Evolutionary conservation across 2,329 filamentous ascomycete genomes (phyloP), one percentile per base, ranked within the genome.

Genomic region (Camillea tinctor): DNA sequence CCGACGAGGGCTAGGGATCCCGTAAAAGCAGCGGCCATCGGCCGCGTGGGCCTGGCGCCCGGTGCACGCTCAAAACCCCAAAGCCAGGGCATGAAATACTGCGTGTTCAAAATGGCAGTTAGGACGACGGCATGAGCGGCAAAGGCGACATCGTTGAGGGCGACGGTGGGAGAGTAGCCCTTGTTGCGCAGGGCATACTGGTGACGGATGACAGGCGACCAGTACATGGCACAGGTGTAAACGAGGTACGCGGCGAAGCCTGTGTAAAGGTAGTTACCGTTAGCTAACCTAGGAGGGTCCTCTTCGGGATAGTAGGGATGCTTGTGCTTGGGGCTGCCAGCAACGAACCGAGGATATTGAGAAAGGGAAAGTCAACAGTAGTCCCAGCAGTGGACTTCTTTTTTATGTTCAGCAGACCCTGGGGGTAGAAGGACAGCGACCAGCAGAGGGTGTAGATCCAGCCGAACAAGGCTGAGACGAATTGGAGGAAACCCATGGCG

Each of bases 401-500:
- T 26, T 80, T 81, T 74, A 83, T 89, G 81, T 97, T 98, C 64
- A 92, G 84, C 62, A 96, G 77, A 6, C 90, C 87, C 73, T 98
- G 95, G 1, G 94, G 93, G 74, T 98, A 98, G 79, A 97, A 98
- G 17, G 92, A 96, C 17, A 88, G 78, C 13, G 91, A 94, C 94
- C 94, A 95, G 75, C 84, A 87, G 54, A 88, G 65, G 64, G 86
- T 88, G 76, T 93, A 93, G 71, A 88, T 77, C 89, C 90, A 93
- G 74, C 90, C 90, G 68, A 91, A 85, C 30, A 89, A 71, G 71
- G 79, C 82, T 55, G 84, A 87, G 19, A 85, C 57, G 59, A 80
- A 68, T 26, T 73, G 66, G 60, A 87, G 80, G 64, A 85, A 78
- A 56, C 72, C 70, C 72, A 74, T 74, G 63, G 40, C 64, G 59